Evolutionary conservation across 2,329 filamentous ascomycete genomes (phyloP).

Genomic region (Delphinella strobiligena): DNA sequence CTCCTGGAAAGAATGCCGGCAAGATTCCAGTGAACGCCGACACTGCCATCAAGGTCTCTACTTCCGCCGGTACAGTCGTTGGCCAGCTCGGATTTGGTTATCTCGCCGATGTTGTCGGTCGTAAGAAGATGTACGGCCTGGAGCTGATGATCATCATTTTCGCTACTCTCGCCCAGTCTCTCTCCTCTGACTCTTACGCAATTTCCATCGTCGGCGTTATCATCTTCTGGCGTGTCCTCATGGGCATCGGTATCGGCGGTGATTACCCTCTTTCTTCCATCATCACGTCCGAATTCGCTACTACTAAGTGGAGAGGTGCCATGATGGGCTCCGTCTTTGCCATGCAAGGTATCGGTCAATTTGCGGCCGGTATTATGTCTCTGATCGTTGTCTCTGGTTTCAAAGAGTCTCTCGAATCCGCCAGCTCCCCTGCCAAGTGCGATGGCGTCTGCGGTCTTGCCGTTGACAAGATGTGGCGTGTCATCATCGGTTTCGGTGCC

Average conservation of each 20-base stretch:
- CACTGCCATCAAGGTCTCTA: slow-evolving; percentile 75
- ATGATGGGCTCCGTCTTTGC: slow-evolving; percentile 84
- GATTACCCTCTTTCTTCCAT: slow-evolving; percentile 71
- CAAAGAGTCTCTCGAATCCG: slow-evolving; percentile 21
- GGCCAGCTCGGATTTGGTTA: slow-evolving; percentile 72
- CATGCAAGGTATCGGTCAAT: slow-evolving; percentile 77
- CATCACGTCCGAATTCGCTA: slow-evolving; percentile 80
- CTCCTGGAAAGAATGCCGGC: slow-evolving; percentile 23
- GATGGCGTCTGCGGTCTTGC: slow-evolving; percentile 52
- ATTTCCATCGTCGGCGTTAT: slow-evolving; percentile 53
- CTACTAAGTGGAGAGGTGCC: slow-evolving; percentile 71
- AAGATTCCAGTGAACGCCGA: slow-evolving; percentile 56
- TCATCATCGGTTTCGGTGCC: slow-evolving; percentile 68
- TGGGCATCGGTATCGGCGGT: slow-evolving; percentile 69
- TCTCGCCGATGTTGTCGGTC: slow-evolving; percentile 64
- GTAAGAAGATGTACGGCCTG: slow-evolving; percentile 75
- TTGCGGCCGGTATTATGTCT: slow-evolving; percentile 62
- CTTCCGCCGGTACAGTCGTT: slow-evolving; percentile 70
- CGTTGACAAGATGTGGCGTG: slow-evolving; percentile 81
- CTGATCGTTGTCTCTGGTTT: slow-evolving; percentile 44
- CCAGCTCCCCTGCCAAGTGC: slow-evolving; percentile 43
- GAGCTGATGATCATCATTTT: slow-evolving; percentile 74
- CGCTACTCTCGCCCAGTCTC: slow-evolving; percentile 59
- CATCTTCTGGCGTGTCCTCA: slow-evolving; percentile 72
- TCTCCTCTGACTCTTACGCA: slow-evolving; percentile 50